A percentile compares a stretch with the other conserved stretches of the same genome.
phyloP scores from a whole-genome alignment of 495 filamentous ascomycete species.

The Astrocystis sublimbata region DNA sequence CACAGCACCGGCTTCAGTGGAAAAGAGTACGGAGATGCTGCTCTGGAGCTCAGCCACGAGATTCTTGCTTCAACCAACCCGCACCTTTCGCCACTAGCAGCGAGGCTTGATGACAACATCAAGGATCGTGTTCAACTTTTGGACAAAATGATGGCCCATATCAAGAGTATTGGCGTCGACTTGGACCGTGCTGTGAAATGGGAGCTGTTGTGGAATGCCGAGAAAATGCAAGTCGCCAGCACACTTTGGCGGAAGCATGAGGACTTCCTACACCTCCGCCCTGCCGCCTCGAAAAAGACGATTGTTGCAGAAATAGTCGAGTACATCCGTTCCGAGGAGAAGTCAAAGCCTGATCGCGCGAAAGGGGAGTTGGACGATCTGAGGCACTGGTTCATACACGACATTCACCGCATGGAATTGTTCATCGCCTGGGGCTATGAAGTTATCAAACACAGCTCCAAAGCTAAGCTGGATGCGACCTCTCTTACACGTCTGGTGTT shows the following conservation, averaged over 20 bases:
- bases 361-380: conserved; percentile 68
- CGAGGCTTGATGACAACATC: conserved; percentile 80
- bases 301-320: conserved; percentile 69
- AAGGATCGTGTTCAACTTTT: conserved; percentile 67
- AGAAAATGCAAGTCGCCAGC: conserved; percentile 83
- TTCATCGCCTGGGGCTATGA: conserved; percentile 75
- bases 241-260: conserved; percentile 80
- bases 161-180: conserved; percentile 53
- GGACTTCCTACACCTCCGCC: conserved; percentile 47
- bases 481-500: conserved; percentile 56
- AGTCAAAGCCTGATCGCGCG: conserved; percentile 58
- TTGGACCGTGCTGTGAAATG: conserved; percentile 68
- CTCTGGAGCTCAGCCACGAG: conserved; percentile 75
- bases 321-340: conserved; percentile 68
- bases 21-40: conserved; percentile 74
- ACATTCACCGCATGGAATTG: conserved; percentile 70
- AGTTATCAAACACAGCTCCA: conserved; percentile 66
- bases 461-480: conserved; percentile 51
- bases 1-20: conserved; percentile 62
- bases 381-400: conserved; percentile 79
- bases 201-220: conserved; percentile 84
- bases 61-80: conserved; percentile 73
- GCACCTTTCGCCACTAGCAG: conserved; percentile 67
- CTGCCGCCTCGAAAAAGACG: conserved; percentile 49
- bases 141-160: conserved; percentile 65